Evolutionary conservation across 768 basidiomycete species (phyloP).

Genomic region (Tricholoma furcatifolium): DNA sequence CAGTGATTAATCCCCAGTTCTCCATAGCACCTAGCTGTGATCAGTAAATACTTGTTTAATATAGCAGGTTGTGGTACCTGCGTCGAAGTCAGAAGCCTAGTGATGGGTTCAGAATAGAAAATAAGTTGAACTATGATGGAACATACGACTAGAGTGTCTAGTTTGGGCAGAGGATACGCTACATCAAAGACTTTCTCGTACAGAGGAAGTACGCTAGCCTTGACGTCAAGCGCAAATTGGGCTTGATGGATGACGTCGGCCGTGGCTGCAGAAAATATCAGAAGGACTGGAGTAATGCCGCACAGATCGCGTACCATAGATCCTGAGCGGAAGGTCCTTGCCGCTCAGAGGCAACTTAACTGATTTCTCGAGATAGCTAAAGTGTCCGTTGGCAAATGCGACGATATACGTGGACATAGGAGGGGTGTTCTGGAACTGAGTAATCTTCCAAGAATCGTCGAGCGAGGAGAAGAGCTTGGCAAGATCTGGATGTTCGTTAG

Average conservation of each 20-base stretch:
- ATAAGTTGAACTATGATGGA: not conserved
- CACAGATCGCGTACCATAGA: conserved; percentile 62
- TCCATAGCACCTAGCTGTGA: conserved; percentile 72
- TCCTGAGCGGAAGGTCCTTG: conserved; percentile 76
- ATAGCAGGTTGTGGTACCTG: conserved; percentile 39
- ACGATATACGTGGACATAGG: conserved; percentile 89
- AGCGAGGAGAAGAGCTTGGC: conserved; percentile 42
- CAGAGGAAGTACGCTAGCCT: conserved; percentile 75
- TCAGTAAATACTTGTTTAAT: conserved; percentile 9
- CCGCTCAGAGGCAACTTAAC: conserved; percentile 81
- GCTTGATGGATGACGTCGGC: conserved; percentile 81
- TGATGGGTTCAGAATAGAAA: not conserved
- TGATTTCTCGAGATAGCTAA: conserved; percentile 69
- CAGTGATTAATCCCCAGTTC: conserved; percentile 93
- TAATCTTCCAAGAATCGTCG: conserved; percentile 71
- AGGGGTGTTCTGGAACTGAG: conserved; percentile 79
- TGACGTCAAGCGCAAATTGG: conserved; percentile 86
- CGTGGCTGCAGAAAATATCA: conserved; percentile 51
- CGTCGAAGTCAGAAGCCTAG: conserved; percentile 84
- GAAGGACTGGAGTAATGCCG: not conserved
- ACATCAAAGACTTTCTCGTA: conserved; percentile 94
- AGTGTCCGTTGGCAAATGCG: conserved; percentile 81
- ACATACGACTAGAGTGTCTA: conserved; percentile 85
- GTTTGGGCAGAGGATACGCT: conserved; percentile 89
- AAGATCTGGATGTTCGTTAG: conserved; percentile 29